phyloP scores from a whole-genome alignment of 2,329 filamentous ascomycete species.

The Aspergillus thermomutatus region DNA sequence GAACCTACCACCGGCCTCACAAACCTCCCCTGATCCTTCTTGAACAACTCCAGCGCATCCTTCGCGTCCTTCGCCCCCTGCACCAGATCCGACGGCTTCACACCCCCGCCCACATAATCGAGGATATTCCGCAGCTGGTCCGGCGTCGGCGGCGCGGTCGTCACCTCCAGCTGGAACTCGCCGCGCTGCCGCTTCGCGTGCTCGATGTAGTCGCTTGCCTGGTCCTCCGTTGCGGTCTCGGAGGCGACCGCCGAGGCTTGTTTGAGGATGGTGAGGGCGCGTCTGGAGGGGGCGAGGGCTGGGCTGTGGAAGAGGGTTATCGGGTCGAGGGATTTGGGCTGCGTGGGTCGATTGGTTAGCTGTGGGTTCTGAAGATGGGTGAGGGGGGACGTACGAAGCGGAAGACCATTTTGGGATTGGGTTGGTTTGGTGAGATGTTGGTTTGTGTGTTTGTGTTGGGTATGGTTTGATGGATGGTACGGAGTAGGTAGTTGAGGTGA shows the following conservation, averaged over 20 bases:
- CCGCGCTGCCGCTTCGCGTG: conserved; percentile 59
- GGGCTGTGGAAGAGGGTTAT: conserved; percentile 95
- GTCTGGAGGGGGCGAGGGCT: conserved; percentile 66
- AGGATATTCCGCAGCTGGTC: conserved; percentile 82
- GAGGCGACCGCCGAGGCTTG: conserved; percentile 69
- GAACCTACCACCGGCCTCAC: conserved; percentile 70
- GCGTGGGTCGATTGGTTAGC: conserved; percentile 3
- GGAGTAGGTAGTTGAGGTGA: background rate
- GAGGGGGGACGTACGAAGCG: conserved; percentile 16
- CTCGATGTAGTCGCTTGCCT: conserved; percentile 63
- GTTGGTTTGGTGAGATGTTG: conserved; percentile 2
- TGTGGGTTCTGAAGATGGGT: background rate
- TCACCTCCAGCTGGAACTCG: conserved; percentile 84
- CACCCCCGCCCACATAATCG: conserved; percentile 54
- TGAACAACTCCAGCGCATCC: conserved; percentile 78
- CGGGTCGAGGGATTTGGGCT: conserved; percentile 82
- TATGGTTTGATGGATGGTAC: background rate
- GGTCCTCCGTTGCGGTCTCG: conserved; percentile 67
- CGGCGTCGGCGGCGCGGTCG: conserved; percentile 72
- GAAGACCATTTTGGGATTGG: conserved; percentile 19
- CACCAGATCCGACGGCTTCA: conserved; percentile 61
- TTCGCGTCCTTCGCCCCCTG: conserved; percentile 68
- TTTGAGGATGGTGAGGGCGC: conserved; percentile 74
- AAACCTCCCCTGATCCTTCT: conserved; percentile 65
- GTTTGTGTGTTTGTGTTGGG: background rate